Conservation (phyloP, 2,329 filamentous ascomycete genomes). For the Leptosphaerulina australis region DNA sequence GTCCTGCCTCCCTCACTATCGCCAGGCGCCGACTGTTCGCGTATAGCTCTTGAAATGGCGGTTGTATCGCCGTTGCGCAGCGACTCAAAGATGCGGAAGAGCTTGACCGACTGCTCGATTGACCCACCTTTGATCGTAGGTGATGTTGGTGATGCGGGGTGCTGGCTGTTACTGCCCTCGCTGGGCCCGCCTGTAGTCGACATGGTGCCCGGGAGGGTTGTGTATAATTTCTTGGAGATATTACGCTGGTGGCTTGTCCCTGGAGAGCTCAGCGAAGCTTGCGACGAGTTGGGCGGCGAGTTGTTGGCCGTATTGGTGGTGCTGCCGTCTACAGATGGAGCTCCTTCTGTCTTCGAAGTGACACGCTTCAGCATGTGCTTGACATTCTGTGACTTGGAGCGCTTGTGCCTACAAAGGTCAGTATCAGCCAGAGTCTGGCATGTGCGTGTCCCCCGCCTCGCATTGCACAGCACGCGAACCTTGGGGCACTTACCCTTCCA, state of each 20-base stretch:
- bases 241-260: conserved; percentile 33
- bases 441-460: conserved; percentile 10
- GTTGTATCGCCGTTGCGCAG: conserved; percentile 88
- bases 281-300: conserved; percentile 30
- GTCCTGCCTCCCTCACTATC: conserved; percentile 64
- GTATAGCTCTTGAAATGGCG: conserved; percentile 84
- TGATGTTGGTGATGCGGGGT: conserved; percentile 29
- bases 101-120: conserved; percentile 91
- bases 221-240: conserved; percentile 36
- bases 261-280: conserved; percentile 37
- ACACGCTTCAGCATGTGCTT: conserved; percentile 47
- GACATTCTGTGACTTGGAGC: conserved; percentile 49
- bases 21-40: conserved; percentile 59
- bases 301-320: conserved; percentile 16
- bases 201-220: conserved; percentile 42
- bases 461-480: conserved; percentile 19
- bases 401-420: conserved; percentile 47
- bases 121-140: conserved; percentile 49
- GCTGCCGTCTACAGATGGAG: conserved; percentile 27
- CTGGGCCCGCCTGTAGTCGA: conserved; percentile 21
- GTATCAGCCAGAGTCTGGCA: conserved; percentile 15
- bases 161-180: conserved; percentile 19
- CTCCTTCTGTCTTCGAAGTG: conserved; percentile 43
- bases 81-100: conserved; percentile 93
- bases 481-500: conserved; percentile 43